phyloP scores from a whole-genome alignment of 2,329 filamentous ascomycete genomes.

The Xylaria sp. region DNA sequence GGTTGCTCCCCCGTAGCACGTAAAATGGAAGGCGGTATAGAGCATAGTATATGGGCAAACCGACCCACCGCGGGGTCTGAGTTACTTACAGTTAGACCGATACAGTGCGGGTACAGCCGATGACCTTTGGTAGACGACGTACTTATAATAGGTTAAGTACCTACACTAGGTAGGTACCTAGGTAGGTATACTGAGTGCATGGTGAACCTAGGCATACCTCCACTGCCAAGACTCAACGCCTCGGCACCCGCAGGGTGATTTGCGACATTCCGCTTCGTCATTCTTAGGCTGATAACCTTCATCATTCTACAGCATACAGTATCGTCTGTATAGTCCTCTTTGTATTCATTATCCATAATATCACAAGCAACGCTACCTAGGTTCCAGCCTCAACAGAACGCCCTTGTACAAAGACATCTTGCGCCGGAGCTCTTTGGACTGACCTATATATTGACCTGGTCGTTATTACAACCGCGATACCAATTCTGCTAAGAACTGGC shows the following conservation, averaged over 20 bases:
- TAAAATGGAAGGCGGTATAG: slow-evolving; percentile 17
- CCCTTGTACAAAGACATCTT: not conserved
- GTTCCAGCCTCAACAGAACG: not conserved
- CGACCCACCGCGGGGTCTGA: slow-evolving; percentile 26
- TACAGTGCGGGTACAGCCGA: too few species aligned
- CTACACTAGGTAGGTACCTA: not conserved
- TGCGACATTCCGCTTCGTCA: slow-evolving; percentile 17
- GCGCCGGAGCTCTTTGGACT: slow-evolving; percentile 23
- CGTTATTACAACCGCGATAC: slow-evolving; percentile 7
- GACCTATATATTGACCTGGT: not conserved
- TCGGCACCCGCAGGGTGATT: slow-evolving; percentile 27
- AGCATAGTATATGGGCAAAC: not conserved
- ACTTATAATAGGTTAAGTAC: not conserved
- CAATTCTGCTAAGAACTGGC: not conserved
- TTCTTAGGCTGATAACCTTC: not conserved
- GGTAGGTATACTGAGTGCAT: not conserved
- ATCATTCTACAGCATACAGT: not conserved
- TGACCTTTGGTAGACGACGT: too few species aligned
- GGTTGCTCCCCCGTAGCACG: too few species aligned
- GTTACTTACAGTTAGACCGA: not conserved
- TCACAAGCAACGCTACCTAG: not conserved
- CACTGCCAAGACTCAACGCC: slow-evolving; percentile 28
- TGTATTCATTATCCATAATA: not conserved
- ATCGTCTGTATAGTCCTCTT: not conserved
- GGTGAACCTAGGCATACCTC: too few species aligned